Evolutionary conservation across 1,284 basidiomycete species (phyloP).

Genomic region (Naganishia cerealis): DNA sequence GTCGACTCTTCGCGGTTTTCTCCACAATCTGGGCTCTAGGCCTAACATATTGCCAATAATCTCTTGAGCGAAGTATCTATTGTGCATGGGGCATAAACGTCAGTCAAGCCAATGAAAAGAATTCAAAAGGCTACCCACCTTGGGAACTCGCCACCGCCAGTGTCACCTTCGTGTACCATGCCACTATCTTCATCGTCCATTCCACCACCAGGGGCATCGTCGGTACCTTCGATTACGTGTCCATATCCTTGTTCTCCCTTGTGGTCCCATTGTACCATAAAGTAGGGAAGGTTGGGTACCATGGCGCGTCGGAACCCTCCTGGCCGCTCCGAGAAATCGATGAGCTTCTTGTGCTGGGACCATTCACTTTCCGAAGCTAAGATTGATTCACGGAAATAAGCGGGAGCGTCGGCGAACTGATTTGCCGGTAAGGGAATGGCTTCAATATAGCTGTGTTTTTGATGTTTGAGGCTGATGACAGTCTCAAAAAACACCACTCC

Average conservation of each 20-base stretch:
- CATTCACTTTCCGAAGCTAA: conserved; percentile 88
- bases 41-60: conserved; percentile 90
- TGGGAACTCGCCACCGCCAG: conserved; percentile 83
- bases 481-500: conserved; percentile 94
- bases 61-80: conserved; percentile 88
- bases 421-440: conserved; percentile 83
- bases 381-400: conserved; percentile 95
- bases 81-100: conserved; percentile 5
- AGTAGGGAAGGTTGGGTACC: conserved; percentile 96
- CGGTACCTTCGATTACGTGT: conserved; percentile 88
- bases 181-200: conserved; percentile 65
- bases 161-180: conserved; percentile 75
- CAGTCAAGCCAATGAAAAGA: neutral
- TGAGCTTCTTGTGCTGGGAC: conserved; percentile 94
- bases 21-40: conserved; percentile 82
- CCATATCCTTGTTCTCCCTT: conserved; percentile 96
- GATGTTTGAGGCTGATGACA: conserved; percentile 76
- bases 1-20: conserved; percentile 74
- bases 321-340: conserved; percentile 82
- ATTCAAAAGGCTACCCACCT: conserved; percentile 58
- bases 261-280: conserved; percentile 97
- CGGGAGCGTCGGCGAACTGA: conserved; percentile 78
- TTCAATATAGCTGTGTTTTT: conserved; percentile 89
- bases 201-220: conserved; percentile 60
- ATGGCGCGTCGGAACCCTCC: conserved; percentile 87